Percentiles rank a stretch among this genome's conserved stretches.
Conservation (phyloP, 805 yeast genomes). For the Monosporozyma solicola region DNA sequence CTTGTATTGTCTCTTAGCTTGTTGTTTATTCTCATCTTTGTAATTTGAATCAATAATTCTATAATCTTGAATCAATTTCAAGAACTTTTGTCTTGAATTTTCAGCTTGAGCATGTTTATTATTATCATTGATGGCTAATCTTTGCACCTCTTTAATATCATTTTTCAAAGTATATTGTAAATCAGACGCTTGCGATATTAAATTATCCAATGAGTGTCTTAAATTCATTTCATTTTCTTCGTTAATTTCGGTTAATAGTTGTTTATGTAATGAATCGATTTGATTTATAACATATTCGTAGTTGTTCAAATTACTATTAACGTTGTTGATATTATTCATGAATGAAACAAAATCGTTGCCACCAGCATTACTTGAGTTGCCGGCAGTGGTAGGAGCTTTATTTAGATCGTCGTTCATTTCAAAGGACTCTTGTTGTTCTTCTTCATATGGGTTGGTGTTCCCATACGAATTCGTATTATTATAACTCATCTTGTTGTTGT, state of each 20-base stretch:
- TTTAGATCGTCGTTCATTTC: slow-evolving; percentile 4
- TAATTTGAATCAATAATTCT: slow-evolving; percentile 80
- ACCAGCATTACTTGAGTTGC: not conserved
- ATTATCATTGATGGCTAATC: slow-evolving; percentile 57
- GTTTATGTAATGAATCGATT: slow-evolving; percentile 61
- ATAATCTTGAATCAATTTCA: slow-evolving; percentile 78
- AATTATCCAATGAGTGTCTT: slow-evolving; percentile 67
- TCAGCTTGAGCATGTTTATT: slow-evolving; percentile 89
- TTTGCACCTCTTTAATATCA: slow-evolving; percentile 69
- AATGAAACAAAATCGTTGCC: slow-evolving; percentile 48
- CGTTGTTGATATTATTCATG: slow-evolving; percentile 58
- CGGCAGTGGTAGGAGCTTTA: not conserved
- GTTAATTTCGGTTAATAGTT: slow-evolving; percentile 63
- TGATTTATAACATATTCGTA: slow-evolving; percentile 62
- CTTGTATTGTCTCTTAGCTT: slow-evolving; percentile 87
- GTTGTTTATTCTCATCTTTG: slow-evolving; percentile 73
- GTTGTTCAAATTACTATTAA: slow-evolving; percentile 60
- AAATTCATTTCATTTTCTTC: slow-evolving; percentile 59
- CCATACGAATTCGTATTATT: slow-evolving; percentile 24
- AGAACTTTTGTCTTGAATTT: slow-evolving; percentile 73
- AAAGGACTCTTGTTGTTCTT: slow-evolving; percentile 4
- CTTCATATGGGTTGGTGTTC: slow-evolving; percentile 10
- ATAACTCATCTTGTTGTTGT: slow-evolving; percentile 21
- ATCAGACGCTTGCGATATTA: slow-evolving; percentile 69
- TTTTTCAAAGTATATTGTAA: slow-evolving; percentile 67